These are phyloP conservation scores for Jaltomata sinuosa DNA, from an alignment of 257 asterid species.

Conservation along the genomic window DNA sequence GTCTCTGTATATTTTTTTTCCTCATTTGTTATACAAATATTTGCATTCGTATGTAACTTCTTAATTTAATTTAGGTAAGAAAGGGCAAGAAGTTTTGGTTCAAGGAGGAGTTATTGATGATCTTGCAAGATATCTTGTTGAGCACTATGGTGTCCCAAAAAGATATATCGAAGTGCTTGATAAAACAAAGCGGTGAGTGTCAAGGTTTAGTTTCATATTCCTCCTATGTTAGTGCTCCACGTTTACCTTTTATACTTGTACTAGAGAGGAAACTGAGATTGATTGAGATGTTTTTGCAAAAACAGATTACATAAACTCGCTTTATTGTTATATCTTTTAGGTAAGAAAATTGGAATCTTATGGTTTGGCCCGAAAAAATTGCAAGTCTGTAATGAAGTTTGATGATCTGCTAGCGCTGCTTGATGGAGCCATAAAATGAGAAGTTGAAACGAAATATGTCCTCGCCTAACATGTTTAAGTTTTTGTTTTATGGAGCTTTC, in stretches of 20 bases:
- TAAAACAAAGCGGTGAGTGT: constrained; percentile 68
- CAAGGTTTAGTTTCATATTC: constrained; percentile 15
- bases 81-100: constrained; percentile 84
- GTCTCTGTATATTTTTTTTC: background rate
- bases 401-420: background rate
- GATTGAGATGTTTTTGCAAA: background rate
- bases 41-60: background rate
- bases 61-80: constrained; percentile 55
- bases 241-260: background rate
- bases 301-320: background rate
- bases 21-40: background rate
- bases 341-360: background rate
- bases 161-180: constrained; percentile 83
- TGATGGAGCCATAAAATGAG: background rate
- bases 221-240: background rate
- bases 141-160: constrained; percentile 78
- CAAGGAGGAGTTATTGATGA: constrained; percentile 96
- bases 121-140: constrained; percentile 75
- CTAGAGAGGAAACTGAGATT: background rate
- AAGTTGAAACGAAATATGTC: background rate
- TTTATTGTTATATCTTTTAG: background rate
- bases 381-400: background rate
- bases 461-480: background rate
- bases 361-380: background rate
- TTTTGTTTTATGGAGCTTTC: background rate